Evolutionary conservation across 768 basidiomycete genomes (phyloP).

Genomic region (Mycena filopes): DNA sequence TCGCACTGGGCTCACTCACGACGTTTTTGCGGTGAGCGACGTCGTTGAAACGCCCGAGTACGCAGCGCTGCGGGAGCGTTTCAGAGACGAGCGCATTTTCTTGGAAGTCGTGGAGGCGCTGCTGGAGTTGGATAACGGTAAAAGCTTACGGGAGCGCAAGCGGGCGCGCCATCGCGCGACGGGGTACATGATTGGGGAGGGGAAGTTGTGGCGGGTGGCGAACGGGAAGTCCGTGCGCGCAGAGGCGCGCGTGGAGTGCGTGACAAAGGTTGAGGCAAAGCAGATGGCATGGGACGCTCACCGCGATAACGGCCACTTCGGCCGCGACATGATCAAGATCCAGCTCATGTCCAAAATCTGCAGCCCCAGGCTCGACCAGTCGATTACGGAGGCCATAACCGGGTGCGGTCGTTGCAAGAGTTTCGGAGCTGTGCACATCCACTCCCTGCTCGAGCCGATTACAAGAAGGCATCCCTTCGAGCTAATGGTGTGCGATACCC

Average conservation of each 20-base stretch:
- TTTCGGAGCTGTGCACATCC: conserved; percentile 11
- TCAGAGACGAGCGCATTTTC: conserved; percentile 33
- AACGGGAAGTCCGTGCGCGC: conserved; percentile 26
- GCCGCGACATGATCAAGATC: conserved; percentile 44
- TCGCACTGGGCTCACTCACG: conserved; percentile 1
- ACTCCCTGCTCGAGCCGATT: conserved; percentile 18
- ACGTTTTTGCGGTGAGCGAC: conserved; percentile 10
- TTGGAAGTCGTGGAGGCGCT: conserved; percentile 38
- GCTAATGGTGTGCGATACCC: conserved; percentile 5
- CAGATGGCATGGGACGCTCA: conserved; percentile 36
- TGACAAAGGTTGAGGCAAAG: conserved; percentile 39
- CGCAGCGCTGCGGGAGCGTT: no score
- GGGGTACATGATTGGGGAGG: conserved; percentile 40
- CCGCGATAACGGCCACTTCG: conserved; percentile 43
- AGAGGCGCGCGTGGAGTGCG: conserved; percentile 39
- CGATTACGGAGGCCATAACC: conserved; percentile 37
- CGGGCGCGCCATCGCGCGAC: conserved; percentile 38
- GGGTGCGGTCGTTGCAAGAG: conserved; percentile 35
- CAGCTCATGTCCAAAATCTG: conserved; percentile 37
- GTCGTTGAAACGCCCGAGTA: not conserved
- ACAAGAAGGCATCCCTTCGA: conserved; percentile 11
- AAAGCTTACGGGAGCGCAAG: conserved; percentile 24
- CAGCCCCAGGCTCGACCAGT: conserved; percentile 41
- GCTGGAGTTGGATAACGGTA: conserved; percentile 32
- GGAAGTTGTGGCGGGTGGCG: conserved; percentile 41